These are phyloP conservation scores for Botrytis cinerea DNA, from an alignment of 2,329 filamentous ascomycete genomes.

Conservation along the genomic window DNA sequence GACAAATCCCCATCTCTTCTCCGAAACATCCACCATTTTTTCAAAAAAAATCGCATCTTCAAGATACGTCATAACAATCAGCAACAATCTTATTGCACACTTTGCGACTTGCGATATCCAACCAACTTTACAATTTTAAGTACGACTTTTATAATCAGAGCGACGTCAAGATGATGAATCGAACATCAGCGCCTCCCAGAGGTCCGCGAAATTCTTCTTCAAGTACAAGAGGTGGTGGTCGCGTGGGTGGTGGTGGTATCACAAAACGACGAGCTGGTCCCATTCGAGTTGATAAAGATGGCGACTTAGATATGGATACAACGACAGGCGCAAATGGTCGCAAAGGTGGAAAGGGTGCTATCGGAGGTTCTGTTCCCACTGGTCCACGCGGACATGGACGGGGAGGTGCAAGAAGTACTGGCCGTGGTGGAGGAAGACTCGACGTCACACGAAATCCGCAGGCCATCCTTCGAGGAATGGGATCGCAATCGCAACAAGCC, in stretches of 20 bases:
- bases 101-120: constrained; percentile 10
- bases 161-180: constrained; percentile 27
- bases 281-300: constrained; percentile 57
- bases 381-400: constrained; percentile 33
- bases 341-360: constrained; percentile 36
- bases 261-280: constrained; percentile 48
- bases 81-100: constrained; percentile 4
- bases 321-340: constrained; percentile 39
- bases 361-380: constrained; percentile 27
- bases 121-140: not conserved
- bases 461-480: constrained; percentile 45
- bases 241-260: constrained; percentile 48
- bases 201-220: constrained; percentile 36
- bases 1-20: no score
- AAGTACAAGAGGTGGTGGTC: constrained; percentile 39
- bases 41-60: constrained; percentile 10
- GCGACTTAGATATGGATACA: constrained; percentile 60
- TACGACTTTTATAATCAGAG: not conserved
- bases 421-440: constrained; percentile 41
- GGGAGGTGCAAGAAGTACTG: constrained; percentile 40
- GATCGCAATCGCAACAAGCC: constrained; percentile 39
- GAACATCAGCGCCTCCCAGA: constrained; percentile 33
- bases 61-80: constrained; percentile 4
- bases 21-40: constrained; percentile 6
- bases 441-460: constrained; percentile 35